Percentiles rank a stretch among this genome's conserved stretches.
Conservation (phyloP, 2,329 filamentous ascomycete genomes). For the Cryphonectria japonica region DNA sequence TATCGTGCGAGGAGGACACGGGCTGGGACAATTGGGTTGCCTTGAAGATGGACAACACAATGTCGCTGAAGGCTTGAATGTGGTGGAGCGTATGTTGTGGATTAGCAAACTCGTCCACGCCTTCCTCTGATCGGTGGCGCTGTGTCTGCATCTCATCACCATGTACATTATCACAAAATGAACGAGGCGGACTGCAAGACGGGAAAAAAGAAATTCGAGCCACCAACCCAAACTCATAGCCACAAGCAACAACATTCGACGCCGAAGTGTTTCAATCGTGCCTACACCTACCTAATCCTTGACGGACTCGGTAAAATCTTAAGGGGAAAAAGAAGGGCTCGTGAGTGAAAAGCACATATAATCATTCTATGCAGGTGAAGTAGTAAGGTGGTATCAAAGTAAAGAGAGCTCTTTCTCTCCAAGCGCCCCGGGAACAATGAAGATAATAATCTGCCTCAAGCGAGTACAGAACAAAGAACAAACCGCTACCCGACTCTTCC, state of each 20-base stretch:
- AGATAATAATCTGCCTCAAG: conserved; percentile 7
- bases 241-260: neutral
- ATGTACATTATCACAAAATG: neutral
- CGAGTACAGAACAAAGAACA: conserved; percentile 13
- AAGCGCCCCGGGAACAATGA: conserved; percentile 11
- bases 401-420: neutral
- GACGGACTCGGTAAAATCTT: neutral
- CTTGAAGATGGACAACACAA: neutral
- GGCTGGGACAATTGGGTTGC: neutral
- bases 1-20: neutral
- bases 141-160: neutral
- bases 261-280: neutral
- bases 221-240: neutral
- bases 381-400: conserved; percentile 28
- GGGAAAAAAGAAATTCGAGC: neutral
- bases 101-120: neutral
- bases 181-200: neutral
- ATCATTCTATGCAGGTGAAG: conserved; percentile 15
- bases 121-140: neutral
- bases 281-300: neutral
- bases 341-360: neutral
- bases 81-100: neutral
- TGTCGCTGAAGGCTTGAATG: neutral
- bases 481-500: conserved; percentile 22
- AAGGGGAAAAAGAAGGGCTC: too few species aligned